Percentiles rank a stretch among this genome's conserved stretches.
These are phyloP conservation scores for Stemphylium vesicarium DNA, from an alignment of 2,329 filamentous ascomycete species.

Conservation along the genomic window DNA sequence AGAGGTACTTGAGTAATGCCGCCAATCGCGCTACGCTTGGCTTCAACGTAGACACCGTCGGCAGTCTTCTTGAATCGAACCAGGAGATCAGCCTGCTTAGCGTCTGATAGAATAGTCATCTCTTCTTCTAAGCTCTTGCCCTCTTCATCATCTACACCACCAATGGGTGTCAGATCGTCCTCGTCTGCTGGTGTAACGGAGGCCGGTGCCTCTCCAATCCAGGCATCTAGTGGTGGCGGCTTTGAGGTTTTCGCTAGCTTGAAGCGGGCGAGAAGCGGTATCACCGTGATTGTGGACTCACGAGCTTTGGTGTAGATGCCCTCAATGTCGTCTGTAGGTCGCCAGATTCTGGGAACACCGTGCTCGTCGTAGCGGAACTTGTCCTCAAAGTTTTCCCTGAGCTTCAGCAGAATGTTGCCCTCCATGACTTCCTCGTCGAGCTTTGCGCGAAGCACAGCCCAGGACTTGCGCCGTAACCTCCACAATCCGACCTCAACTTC, in stretches of 20 bases:
- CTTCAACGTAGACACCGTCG: slow-evolving; percentile 96
- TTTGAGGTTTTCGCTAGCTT: slow-evolving; percentile 74
- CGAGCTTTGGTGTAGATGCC: slow-evolving; percentile 90
- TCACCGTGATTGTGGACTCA: slow-evolving; percentile 88
- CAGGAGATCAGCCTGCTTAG: slow-evolving; percentile 87
- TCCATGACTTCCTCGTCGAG: slow-evolving; percentile 99
- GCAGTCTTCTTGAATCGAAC: slow-evolving; percentile 98
- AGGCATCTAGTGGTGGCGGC: slow-evolving; percentile 81
- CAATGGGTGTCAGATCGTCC: slow-evolving; percentile 86
- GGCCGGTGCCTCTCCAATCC: slow-evolving; percentile 79
- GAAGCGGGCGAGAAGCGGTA: slow-evolving; percentile 88
- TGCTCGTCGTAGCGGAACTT: slow-evolving; percentile 98
- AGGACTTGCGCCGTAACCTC: slow-evolving; percentile 91
- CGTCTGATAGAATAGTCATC: slow-evolving; percentile 90
- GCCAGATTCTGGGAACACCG: slow-evolving; percentile 95
- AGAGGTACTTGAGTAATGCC: slow-evolving; percentile 91
- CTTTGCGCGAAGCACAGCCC: slow-evolving; percentile 86
- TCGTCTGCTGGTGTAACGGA: slow-evolving; percentile 83
- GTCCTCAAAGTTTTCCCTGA: slow-evolving; percentile 98
- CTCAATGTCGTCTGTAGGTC: slow-evolving; percentile 95
- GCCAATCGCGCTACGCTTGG: slow-evolving; percentile 94
- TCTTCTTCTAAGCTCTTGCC: slow-evolving; percentile 95
- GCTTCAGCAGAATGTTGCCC: slow-evolving; percentile 91
- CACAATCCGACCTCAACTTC: slow-evolving; percentile 93
- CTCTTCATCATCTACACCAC: slow-evolving; percentile 92